phyloP scores from a whole-genome alignment of 225 moss, liverwort and hornwort genomes.

The Polytrichum commune region DNA sequence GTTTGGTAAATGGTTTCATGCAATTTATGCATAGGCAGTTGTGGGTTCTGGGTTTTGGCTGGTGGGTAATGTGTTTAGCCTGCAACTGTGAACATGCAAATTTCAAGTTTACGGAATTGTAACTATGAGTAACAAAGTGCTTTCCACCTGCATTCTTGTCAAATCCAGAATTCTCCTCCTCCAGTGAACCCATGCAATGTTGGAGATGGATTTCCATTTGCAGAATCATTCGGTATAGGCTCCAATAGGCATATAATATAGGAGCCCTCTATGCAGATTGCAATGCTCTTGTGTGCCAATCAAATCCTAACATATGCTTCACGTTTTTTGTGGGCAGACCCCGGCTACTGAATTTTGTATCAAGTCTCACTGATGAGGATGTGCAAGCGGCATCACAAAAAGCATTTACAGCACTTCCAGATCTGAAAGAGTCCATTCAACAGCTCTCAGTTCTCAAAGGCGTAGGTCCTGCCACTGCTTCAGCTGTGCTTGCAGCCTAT shows the following conservation, averaged over 20 bases:
- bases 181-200: too few species aligned
- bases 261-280: too few species aligned
- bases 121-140: too few species aligned
- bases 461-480: constrained; percentile 72
- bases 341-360: constrained; percentile 59
- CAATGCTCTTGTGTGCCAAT: background rate
- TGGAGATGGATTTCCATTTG: too few species aligned
- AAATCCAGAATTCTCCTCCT: too few species aligned
- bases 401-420: constrained; percentile 69
- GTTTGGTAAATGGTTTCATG: too few species aligned
- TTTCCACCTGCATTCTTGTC: too few species aligned
- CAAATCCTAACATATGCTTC: background rate
- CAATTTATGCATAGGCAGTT: too few species aligned
- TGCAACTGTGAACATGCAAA: background rate
- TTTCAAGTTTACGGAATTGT: too few species aligned
- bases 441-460: constrained; percentile 56
- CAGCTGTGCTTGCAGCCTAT: constrained; percentile 63
- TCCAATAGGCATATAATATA: too few species aligned
- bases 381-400: constrained; percentile 53
- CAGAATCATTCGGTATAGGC: too few species aligned
- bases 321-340: constrained; percentile 34
- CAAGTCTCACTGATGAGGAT: constrained; percentile 52
- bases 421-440: constrained; percentile 53
- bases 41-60: background rate
- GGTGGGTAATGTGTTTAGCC: too few species aligned